phyloP scores from a whole-genome alignment of 1,284 basidiomycete genomes.

The Tilletia horrida region DNA sequence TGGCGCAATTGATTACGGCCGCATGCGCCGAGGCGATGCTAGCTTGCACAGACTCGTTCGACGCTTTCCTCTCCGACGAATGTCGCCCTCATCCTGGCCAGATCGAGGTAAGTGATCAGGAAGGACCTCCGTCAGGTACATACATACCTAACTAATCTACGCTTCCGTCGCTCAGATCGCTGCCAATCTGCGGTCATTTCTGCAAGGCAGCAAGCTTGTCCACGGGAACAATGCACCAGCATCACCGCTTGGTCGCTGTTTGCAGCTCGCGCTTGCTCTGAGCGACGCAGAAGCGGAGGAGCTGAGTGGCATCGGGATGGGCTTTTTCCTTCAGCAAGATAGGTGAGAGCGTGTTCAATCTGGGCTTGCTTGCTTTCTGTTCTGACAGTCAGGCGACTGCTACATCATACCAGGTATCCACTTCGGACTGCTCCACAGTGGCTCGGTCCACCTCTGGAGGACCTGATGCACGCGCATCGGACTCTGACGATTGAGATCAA shows the following conservation, averaged over 20 bases:
- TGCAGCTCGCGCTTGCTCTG: constrained; percentile 13
- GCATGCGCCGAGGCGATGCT: constrained; percentile 10
- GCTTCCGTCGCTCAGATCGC: too few species aligned
- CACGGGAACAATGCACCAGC: background rate
- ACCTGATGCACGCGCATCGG: constrained; percentile 66
- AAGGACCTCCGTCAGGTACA: background rate
- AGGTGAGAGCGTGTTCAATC: background rate
- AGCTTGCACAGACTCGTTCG: background rate
- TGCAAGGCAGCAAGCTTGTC: background rate
- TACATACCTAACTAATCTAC: too few species aligned
- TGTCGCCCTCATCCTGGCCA: constrained; percentile 14
- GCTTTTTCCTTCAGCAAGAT: constrained; percentile 14
- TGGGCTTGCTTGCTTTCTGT: too few species aligned
- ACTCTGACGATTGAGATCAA: constrained; percentile 75
- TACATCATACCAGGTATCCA: background rate
- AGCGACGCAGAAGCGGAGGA: background rate
- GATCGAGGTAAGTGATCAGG: background rate
- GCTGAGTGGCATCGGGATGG: background rate
- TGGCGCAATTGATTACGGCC: background rate
- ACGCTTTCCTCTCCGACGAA: constrained; percentile 10
- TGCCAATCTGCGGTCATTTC: constrained; percentile 10
- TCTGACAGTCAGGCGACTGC: too few species aligned
- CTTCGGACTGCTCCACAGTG: constrained; percentile 57
- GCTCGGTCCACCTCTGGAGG: constrained; percentile 79
- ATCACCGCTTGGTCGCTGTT: background rate